phyloP scores from a whole-genome alignment of 371 early-diverging fungal species.

The Nematocida parisii region DNA sequence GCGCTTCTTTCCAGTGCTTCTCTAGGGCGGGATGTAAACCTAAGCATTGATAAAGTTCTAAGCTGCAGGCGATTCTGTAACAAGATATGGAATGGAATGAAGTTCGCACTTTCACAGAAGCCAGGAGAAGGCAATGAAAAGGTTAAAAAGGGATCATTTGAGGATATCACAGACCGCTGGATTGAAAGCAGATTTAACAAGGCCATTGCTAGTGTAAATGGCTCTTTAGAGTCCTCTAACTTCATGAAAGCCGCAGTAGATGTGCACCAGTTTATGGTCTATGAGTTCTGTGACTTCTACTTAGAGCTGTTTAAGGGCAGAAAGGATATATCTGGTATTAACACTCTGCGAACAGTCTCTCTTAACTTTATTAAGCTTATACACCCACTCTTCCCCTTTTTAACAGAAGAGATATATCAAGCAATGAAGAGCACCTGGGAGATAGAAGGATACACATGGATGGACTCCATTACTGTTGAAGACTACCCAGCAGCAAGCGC shows the following conservation, averaged over 20 bases:
- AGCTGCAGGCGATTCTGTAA: conserved; percentile 98
- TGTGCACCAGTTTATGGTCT: conserved; percentile 86
- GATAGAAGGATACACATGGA: conserved; percentile 4
- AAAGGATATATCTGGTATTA: conserved; percentile 59
- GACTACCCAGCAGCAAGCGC: conserved; percentile 12
- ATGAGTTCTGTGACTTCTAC: conserved; percentile 93
- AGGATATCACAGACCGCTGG: conserved; percentile 24
- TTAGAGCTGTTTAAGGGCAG: conserved; percentile 74
- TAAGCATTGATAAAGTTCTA: conserved; percentile 89
- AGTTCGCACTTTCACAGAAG: conserved; percentile 73
- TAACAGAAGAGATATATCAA: conserved; percentile 88
- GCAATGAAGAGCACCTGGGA: conserved; percentile 41
- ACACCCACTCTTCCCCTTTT: conserved; percentile 97
- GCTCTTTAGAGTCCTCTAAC: conserved; percentile 76
- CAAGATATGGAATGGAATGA: conserved; percentile 94
- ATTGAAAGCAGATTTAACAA: conserved; percentile 22
- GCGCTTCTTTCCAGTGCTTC: conserved; percentile 83
- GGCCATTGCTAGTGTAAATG: neutral
- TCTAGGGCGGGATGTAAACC: conserved; percentile 84
- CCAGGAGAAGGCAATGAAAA: neutral
- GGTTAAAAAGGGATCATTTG: neutral
- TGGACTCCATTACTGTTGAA: conserved; percentile 39
- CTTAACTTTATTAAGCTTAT: conserved; percentile 83
- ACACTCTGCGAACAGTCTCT: conserved; percentile 75
- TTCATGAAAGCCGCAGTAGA: conserved; percentile 87